Conservation (phyloP, 768 basidiomycete genomes). For the Termitomyces sp. region DNA sequence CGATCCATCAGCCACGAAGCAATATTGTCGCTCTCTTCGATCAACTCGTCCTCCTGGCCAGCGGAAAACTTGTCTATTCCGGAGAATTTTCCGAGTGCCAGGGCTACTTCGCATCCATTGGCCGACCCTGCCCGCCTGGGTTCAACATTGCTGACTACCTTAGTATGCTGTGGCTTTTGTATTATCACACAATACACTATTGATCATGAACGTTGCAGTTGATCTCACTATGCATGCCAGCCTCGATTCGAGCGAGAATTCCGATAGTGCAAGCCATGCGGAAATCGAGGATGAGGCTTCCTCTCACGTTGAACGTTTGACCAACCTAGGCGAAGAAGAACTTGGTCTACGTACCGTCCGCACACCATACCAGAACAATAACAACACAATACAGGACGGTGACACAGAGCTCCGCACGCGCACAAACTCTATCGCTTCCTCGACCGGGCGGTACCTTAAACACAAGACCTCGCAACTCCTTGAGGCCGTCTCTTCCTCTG, state of each 20-base stretch:
- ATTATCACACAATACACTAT: constrained; percentile 1
- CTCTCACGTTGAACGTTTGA: constrained; percentile 25
- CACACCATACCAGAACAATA: constrained; percentile 26
- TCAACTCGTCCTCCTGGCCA: constrained; percentile 78
- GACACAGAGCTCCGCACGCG: constrained; percentile 50
- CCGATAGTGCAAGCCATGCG: constrained; percentile 13
- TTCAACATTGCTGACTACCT: constrained; percentile 98
- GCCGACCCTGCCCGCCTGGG: constrained; percentile 81
- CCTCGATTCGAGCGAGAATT: constrained; percentile 29
- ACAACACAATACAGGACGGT: constrained; percentile 22
- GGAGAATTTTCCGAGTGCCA: constrained; percentile 74
- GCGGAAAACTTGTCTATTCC: constrained; percentile 81
- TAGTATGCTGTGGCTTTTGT: constrained; percentile 46
- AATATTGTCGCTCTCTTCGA: constrained; percentile 97
- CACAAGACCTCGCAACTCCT: constrained; percentile 71
- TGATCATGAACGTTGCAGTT: constrained; percentile 31
- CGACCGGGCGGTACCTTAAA: constrained; percentile 51
- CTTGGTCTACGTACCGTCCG: constrained; percentile 45
- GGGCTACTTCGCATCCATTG: constrained; percentile 74
- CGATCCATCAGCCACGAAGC: constrained; percentile 96
- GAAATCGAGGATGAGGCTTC: constrained; percentile 18
- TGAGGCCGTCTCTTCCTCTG: constrained; percentile 42
- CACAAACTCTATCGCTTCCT: constrained; percentile 33
- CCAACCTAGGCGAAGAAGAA: constrained; percentile 64
- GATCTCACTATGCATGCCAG: constrained; percentile 65